Conservation (phyloP, 2,329 filamentous ascomycete genomes). For the Coccinonectria pachysandricola region DNA sequence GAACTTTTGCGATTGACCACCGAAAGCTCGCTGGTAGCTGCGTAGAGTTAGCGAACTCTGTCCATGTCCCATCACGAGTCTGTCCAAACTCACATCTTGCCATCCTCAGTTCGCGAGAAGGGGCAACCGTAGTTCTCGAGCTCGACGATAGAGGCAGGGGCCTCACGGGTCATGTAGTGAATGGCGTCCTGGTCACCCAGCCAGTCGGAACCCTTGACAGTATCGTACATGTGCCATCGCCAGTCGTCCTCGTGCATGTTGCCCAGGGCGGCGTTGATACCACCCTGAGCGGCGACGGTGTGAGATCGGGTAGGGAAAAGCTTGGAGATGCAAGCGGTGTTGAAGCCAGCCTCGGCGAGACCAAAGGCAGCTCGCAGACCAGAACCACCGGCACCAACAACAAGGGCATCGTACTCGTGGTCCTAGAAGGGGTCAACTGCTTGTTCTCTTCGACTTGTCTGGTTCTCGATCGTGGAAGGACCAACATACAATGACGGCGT, state of each 20-base stretch:
- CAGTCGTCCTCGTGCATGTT: constrained; percentile 99
- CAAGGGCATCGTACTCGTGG: constrained; percentile 97
- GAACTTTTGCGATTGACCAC: constrained; percentile 89
- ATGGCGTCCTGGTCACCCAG: constrained; percentile 95
- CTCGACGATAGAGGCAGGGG: constrained; percentile 82
- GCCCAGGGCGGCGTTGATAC: constrained; percentile 79
- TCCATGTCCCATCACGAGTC: too few relatives aligned
- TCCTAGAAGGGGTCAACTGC: constrained; percentile 44
- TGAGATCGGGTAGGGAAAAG: constrained; percentile 79
- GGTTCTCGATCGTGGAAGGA: constrained; percentile 2
- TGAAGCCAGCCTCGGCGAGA: constrained; percentile 80
- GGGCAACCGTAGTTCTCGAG: constrained; percentile 96
- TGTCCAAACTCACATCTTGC: constrained; percentile 61
- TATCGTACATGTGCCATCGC: constrained; percentile 99
- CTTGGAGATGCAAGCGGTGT: constrained; percentile 80
- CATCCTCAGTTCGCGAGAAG: constrained; percentile 92
- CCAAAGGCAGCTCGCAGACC: constrained; percentile 77
- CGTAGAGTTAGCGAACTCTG: too few relatives aligned
- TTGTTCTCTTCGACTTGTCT: constrained; percentile 1
- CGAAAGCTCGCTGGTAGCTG: constrained; percentile 94
- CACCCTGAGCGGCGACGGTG: constrained; percentile 72
- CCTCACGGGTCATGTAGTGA: constrained; percentile 97
- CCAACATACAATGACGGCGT: constrained; percentile 76
- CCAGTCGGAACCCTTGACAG: constrained; percentile 96
- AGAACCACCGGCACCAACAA: constrained; percentile 75